Percentiles rank a stretch among this genome's conserved stretches.
Evolutionary conservation across 306 rosid species (phyloP).

Genomic region (Prunus padus): DNA sequence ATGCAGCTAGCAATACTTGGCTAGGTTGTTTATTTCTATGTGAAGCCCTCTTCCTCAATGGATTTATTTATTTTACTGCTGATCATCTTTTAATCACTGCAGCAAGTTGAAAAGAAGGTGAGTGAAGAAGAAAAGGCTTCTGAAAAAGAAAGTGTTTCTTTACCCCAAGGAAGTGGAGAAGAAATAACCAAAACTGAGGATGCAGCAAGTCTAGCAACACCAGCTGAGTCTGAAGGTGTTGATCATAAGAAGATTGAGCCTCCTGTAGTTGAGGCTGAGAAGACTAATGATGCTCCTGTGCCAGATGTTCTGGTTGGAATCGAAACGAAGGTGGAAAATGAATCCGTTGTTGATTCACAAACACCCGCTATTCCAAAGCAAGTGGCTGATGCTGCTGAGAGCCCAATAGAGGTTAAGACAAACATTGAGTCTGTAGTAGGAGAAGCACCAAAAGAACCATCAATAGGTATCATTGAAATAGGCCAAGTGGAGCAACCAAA

Average conservation of each 20-base stretch:
- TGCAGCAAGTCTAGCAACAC: slow-evolving; percentile 13
- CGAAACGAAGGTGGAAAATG: slow-evolving; percentile 28
- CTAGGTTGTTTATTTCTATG: background rate
- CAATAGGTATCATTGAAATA: slow-evolving; percentile 15
- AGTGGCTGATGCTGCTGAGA: slow-evolving; percentile 17
- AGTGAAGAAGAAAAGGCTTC: slow-evolving; percentile 38
- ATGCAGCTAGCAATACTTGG: background rate
- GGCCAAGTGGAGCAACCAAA: slow-evolving; percentile 36
- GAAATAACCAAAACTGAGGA: slow-evolving; percentile 33
- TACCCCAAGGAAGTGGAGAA: slow-evolving; percentile 37
- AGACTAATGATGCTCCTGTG: slow-evolving; percentile 25
- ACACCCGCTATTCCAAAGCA: slow-evolving; percentile 19
- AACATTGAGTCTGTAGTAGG: background rate
- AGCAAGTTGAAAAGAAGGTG: slow-evolving; percentile 51
- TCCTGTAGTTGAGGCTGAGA: slow-evolving; percentile 24
- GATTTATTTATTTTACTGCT: background rate
- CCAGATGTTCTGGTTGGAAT: slow-evolving; percentile 22
- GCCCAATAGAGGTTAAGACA: slow-evolving; percentile 5
- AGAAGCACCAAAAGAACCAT: slow-evolving; percentile 25
- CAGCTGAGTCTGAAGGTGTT: background rate
- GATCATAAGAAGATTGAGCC: slow-evolving; percentile 10
- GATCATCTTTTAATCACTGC: slow-evolving; percentile 13
- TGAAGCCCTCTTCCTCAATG: background rate
- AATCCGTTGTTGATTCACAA: slow-evolving; percentile 30
- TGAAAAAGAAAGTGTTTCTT: slow-evolving; percentile 27